These are phyloP conservation scores for Arabidopsis hybrid DNA, from an alignment of 441 rosid genomes.

Conservation along the genomic window DNA sequence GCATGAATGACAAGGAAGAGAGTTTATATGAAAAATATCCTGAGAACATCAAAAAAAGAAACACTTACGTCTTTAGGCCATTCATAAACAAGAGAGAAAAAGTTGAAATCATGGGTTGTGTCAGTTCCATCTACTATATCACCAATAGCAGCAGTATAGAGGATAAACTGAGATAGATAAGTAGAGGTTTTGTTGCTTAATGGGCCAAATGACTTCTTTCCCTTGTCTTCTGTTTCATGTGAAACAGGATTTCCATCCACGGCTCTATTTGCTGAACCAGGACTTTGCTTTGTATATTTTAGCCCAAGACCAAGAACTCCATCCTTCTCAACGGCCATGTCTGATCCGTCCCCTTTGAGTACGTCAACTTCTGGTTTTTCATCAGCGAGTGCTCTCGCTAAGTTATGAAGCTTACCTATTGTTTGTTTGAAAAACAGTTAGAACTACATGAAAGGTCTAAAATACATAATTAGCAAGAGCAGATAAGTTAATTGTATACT, in stretches of 20 bases:
- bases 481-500: conserved; percentile 18
- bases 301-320: conserved; percentile 97
- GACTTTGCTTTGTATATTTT: conserved; percentile 61
- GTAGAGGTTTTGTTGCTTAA: conserved; percentile 85
- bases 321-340: conserved; percentile 66
- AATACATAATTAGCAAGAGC: conserved; percentile 32
- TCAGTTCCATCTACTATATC: conserved; percentile 99
- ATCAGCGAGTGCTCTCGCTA: conserved; percentile 96
- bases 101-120: conserved; percentile 99
- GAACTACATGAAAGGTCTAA: conserved; percentile 29
- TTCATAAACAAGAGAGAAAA: conserved; percentile 92
- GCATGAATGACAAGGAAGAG: conserved; percentile 22
- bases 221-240: conserved; percentile 74
- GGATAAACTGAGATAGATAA: conserved; percentile 92
- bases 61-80: conserved; percentile 99
- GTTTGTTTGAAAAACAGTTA: conserved; percentile 46
- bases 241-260: conserved; percentile 56
- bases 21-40: conserved; percentile 17
- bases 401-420: conserved; percentile 95
- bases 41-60: conserved; percentile 35
- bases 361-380: conserved; percentile 76
- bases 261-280: conserved; percentile 61
- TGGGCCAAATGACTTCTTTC: conserved; percentile 83
- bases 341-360: conserved; percentile 61
- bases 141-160: conserved; percentile 97